Base-by-base conservation (phyloP, 179 eudicot genomes). In the Vitellaria paradoxa region DNA sequence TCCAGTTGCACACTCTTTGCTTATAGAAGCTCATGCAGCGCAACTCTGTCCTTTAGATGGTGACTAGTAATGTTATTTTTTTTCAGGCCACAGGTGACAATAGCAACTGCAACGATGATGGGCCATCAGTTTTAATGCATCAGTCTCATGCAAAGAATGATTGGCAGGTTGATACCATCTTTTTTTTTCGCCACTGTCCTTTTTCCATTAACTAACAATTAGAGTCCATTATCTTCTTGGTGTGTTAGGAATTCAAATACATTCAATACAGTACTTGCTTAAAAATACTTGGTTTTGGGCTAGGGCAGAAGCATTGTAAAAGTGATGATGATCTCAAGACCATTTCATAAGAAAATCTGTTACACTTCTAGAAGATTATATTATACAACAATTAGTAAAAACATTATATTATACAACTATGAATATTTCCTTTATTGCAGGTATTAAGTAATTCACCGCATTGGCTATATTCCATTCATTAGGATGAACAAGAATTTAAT, bases 111-210 rank as follows among this genome's bases (percentile, higher is more conserved):
- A 5, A 80, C 82, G 81, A 85, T 92, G 85, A 76, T 92, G 74
- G 91, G 97, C 82, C 97, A 92, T 73, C 91, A 95, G 52, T 91
- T 92, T 79, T 91, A 79, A 84, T 87, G 91, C 87, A 89, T 14
- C 97, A 92, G 69, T 92, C 95, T 80, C 95, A 82, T 82, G 87
- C 90, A 18, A 92, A 89, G 82, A 92, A 89, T 81, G 88, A 89
- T 74, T 92, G 94, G 97, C 91, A 88, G 94, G 97, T 92, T 88
- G 15, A 26, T 61, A 21, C 42, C 61, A 24, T 24, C n/a, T 56
- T 21, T n/a, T 23, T 46, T 14, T 5, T 30, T 64, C 20, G 6
- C 56, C 30, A 49, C 13, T 68, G 50, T 18, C 37, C 17, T 73
- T 60, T 21, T 74, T 5, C 14, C 8, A 30, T 37, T 4, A 9